Evolutionary conservation across 1,139 yeast species (phyloP).

Genomic region (Arxiozyma slooffiae): DNA sequence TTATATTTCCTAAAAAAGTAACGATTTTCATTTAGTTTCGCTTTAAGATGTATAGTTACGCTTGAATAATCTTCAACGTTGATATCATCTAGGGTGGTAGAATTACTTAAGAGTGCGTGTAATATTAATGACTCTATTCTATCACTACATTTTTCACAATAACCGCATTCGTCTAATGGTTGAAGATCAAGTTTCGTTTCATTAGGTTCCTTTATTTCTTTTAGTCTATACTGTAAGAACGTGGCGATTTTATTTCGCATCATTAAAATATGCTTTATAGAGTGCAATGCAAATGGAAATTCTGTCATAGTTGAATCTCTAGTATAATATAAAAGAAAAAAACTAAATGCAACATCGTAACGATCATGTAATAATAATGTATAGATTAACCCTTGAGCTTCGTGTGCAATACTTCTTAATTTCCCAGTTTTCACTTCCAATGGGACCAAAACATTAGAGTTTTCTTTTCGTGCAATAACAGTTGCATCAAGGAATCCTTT

Average conservation of each 20-base stretch:
- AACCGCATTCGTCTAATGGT: slow-evolving; percentile 42
- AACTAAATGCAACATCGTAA: slow-evolving; percentile 56
- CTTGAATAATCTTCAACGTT: slow-evolving; percentile 37
- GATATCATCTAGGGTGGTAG: slow-evolving; percentile 40
- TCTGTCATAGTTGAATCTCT: slow-evolving; percentile 48
- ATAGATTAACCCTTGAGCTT: slow-evolving; percentile 84
- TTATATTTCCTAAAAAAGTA: slow-evolving; percentile 69
- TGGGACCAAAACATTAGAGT: slow-evolving; percentile 47
- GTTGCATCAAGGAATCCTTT: slow-evolving; percentile 89
- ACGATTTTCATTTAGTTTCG: slow-evolving; percentile 18
- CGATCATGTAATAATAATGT: slow-evolving; percentile 70
- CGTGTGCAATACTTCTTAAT: slow-evolving; percentile 53
- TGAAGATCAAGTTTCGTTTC: slow-evolving; percentile 39
- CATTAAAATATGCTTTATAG: slow-evolving; percentile 53
- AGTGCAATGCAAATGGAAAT: slow-evolving; percentile 46
- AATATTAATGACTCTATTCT: slow-evolving; percentile 59
- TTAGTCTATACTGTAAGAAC: slow-evolving; percentile 42
- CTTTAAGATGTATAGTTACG: slow-evolving; percentile 44
- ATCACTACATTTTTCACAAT: slow-evolving; percentile 62
- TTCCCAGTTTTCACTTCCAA: slow-evolving; percentile 85
- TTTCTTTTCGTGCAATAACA: slow-evolving; percentile 44
- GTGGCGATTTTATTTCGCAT: slow-evolving; percentile 63
- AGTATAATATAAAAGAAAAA: slow-evolving; percentile 68
- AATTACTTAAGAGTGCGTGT: slow-evolving; percentile 40
- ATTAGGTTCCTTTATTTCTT: slow-evolving; percentile 18